phyloP scores from a whole-genome alignment of 164 flowering plant species.

The Tinospora cordifolia region DNA sequence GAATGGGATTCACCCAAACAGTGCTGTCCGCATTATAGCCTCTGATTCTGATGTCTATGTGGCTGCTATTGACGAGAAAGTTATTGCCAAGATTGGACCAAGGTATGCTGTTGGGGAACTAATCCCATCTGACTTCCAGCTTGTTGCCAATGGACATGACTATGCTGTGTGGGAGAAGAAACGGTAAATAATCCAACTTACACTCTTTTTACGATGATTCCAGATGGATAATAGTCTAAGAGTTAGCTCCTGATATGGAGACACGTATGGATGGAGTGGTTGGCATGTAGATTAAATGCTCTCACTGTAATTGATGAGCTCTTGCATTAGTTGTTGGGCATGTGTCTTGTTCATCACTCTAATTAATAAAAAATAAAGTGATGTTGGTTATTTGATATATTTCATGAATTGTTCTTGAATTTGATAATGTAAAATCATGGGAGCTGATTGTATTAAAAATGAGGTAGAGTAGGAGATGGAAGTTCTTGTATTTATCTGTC shows the following conservation, averaged over 20 bases:
- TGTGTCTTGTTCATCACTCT: too few relatives aligned
- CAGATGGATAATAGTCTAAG: neutral
- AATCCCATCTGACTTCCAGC: conserved; percentile 39
- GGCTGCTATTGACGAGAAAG: conserved; percentile 47
- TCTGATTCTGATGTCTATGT: conserved; percentile 57
- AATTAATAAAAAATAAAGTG: too few relatives aligned
- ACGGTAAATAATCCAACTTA: neutral
- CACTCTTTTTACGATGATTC: neutral
- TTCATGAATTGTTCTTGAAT: too few relatives aligned
- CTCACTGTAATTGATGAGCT: too few relatives aligned
- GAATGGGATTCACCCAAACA: conserved; percentile 41
- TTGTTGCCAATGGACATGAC: conserved; percentile 48
- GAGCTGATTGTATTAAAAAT: too few relatives aligned
- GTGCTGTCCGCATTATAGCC: conserved; percentile 41
- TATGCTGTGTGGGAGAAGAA: conserved; percentile 58
- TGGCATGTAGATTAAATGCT: neutral
- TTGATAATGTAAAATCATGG: too few relatives aligned
- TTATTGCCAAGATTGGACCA: conserved; percentile 60
- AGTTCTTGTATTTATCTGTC: too few relatives aligned
- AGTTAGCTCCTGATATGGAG: neutral
- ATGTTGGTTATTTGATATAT: too few relatives aligned
- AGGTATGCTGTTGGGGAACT: conserved; percentile 49
- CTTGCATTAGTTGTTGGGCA: too few relatives aligned
- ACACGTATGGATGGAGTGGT: too few relatives aligned
- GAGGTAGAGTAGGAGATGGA: too few relatives aligned